phyloP scores from a whole-genome alignment of 2,329 filamentous ascomycete genomes.

The Fusarium chuoi region DNA sequence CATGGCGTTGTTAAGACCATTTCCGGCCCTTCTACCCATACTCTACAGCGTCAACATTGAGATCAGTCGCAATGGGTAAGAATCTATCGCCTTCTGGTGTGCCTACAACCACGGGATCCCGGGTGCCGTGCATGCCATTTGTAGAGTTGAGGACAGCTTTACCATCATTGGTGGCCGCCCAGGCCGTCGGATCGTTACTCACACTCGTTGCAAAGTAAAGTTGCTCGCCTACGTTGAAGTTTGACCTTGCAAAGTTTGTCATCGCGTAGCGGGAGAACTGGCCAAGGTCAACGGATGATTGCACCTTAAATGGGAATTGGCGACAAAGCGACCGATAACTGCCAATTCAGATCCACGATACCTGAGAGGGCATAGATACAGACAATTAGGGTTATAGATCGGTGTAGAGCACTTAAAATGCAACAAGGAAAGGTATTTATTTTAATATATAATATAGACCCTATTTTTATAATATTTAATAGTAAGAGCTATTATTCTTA shows the following conservation, averaged over 20 bases:
- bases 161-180: not conserved
- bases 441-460: too few relatives aligned
- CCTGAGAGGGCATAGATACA: too few relatives aligned
- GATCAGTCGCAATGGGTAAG: not conserved
- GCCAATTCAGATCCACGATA: too few relatives aligned
- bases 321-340: not conserved
- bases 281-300: not conserved
- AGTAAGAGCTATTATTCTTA: too few relatives aligned
- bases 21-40: not conserved
- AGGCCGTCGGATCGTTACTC: not conserved
- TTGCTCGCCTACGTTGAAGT: not conserved
- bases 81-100: not conserved
- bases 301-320: not conserved
- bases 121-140: not conserved
- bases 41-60: not conserved
- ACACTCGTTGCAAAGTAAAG: not conserved
- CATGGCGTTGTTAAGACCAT: not conserved
- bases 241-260: not conserved
- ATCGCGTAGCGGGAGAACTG: not conserved
- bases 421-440: too few relatives aligned
- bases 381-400: too few relatives aligned
- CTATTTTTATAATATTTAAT: too few relatives aligned
- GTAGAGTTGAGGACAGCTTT: not conserved
- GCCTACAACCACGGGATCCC: not conserved
- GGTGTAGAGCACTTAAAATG: too few relatives aligned